A percentile compares a stretch with the other conserved stretches of the same genome.
These are phyloP conservation scores for Crithidia thermophila DNA, from an alignment of 208 protist genomes.

Conservation along the genomic window DNA sequence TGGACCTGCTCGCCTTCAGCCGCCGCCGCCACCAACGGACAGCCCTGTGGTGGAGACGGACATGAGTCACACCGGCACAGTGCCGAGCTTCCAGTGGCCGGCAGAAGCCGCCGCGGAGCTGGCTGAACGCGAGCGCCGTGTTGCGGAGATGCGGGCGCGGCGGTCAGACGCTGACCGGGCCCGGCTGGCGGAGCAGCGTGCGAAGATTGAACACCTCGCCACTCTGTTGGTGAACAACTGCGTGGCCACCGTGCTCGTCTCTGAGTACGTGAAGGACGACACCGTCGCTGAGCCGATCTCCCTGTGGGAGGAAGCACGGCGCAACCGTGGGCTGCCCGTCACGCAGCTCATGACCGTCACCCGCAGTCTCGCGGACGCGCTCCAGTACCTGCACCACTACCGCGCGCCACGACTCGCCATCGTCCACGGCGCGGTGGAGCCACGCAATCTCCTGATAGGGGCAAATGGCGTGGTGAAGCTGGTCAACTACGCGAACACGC, in stretches of 20 bases:
- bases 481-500: conserved; percentile 9
- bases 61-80: neutral
- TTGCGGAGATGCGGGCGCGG: conserved; percentile 6
- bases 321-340: neutral
- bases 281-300: neutral
- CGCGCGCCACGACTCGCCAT: neutral
- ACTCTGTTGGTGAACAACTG: neutral
- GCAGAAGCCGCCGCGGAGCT: conserved; percentile 6
- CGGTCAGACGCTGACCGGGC: neutral
- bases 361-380: neutral
- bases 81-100: conserved; percentile 9
- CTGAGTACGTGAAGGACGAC: conserved; percentile 1
- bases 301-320: neutral
- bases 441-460: neutral
- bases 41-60: neutral
- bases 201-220: conserved; percentile 1
- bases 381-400: conserved; percentile 12
- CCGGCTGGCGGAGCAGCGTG: neutral
- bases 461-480: conserved; percentile 17
- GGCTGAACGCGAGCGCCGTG: conserved; percentile 1
- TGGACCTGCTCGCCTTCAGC: no score
- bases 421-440: conserved; percentile 8
- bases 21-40: neutral
- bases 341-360: conserved; percentile 12
- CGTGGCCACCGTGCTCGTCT: conserved; percentile 14